A percentile compares a stretch with the other conserved stretches of the same genome.
phyloP scores from a whole-genome alignment of 2,329 filamentous ascomycete genomes.

The Apiospora pterosperma region DNA sequence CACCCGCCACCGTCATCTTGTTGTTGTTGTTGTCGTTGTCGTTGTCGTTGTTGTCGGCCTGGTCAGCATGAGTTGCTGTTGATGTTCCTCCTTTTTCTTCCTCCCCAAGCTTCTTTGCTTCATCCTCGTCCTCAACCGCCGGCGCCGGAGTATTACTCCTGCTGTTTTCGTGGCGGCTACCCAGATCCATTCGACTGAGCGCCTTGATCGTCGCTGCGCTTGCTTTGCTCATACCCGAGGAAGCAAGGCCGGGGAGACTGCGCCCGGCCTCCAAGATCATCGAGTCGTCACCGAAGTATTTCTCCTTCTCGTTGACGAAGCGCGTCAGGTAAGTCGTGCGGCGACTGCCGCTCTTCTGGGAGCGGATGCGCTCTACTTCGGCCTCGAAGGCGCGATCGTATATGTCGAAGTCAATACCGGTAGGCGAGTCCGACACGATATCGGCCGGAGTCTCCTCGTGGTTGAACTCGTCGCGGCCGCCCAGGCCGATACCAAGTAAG shows the following conservation, averaged over 20 bases:
- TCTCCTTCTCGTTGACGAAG: conserved; percentile 42
- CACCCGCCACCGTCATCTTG: conserved; percentile 2
- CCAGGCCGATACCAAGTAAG: conserved; percentile 75
- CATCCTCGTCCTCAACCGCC: conserved; percentile 1
- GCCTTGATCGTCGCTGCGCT: conserved; percentile 8
- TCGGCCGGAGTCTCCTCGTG: conserved; percentile 23
- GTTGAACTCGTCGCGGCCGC: conserved; percentile 45
- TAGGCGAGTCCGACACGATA: conserved; percentile 79
- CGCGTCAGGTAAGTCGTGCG: conserved; percentile 44
- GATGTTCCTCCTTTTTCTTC: neutral
- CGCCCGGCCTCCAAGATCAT: conserved; percentile 31
- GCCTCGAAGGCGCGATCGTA: conserved; percentile 86
- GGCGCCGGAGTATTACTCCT: too few relatives aligned
- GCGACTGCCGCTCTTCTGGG: conserved; percentile 21
- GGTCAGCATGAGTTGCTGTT: too few relatives aligned
- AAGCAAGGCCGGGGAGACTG: conserved; percentile 15
- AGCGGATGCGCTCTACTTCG: conserved; percentile 60
- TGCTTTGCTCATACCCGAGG: conserved; percentile 6
- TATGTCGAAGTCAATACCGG: conserved; percentile 79
- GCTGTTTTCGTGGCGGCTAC: neutral
- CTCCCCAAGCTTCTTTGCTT: neutral
- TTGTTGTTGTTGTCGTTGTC: neutral
- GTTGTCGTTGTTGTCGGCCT: conserved; percentile 2
- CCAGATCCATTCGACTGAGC: conserved; percentile 2
- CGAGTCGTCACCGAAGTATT: conserved; percentile 33